Evolutionary conservation across 208 protist species (phyloP), one percentile per base, ranked within the genome.

Genomic region (Spongospora subterranea): DNA sequence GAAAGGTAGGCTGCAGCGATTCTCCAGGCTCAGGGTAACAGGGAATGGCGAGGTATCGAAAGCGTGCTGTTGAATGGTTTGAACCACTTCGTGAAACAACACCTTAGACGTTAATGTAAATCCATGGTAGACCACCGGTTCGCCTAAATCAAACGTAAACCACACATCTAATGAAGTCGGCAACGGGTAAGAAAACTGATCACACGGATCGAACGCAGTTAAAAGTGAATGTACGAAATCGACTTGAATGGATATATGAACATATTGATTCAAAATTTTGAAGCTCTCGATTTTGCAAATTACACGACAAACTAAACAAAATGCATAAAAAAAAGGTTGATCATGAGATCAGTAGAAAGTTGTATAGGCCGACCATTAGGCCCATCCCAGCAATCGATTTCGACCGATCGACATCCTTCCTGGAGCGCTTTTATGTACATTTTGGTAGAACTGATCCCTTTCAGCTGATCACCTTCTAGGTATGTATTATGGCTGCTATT

Each of bases 401-500:
- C 71, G 17, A 82, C 71, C 6, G 35, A 82, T 6, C 71, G 71
- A n/a, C 71, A 82, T 43, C 71, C 71, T 45, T 82, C 71, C n/a
- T 82, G n/a, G 17, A 82, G n/a, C 6, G 71, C 71, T 17, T 43
- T 35, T 13, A 82, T 35, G n/a, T 82, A 82, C 71, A 82, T 82
- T 82, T 82, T 82, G n/a, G 40, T 43, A 35, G 71, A 82, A n/a
- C 71, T 82, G 71, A 35, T n/a, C 35, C 71, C 71, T 82, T 82
- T 82, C 35, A 82, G 17, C 40, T 82, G 71, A 35, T 82, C 71
- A 35, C 35, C n/a, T 35, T 82, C 71, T n/a, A 82, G 35, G 40
- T 82, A 82, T n/a, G 71, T 82, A n/a, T 82, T 82, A 35, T 82
- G 71, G n/a, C 35, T 45, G 71, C 71, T 82, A 82, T 82, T 82